These are phyloP conservation scores for Bisporella sp. DNA, from an alignment of 2,329 filamentous ascomycete genomes.

Conservation along the genomic window DNA sequence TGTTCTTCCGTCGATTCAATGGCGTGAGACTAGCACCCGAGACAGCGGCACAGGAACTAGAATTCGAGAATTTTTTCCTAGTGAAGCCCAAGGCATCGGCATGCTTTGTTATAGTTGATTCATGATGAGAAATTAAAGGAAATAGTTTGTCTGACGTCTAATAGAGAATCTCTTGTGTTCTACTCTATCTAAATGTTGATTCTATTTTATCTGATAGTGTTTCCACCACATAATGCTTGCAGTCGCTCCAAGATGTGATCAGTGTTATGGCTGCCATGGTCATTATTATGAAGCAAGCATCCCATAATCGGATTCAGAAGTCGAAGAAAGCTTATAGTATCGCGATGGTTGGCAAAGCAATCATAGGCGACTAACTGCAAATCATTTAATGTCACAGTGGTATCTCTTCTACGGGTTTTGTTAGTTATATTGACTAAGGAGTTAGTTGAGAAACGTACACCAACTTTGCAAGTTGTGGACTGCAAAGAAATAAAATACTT, in stretches of 20 bases:
- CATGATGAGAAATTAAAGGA: not conserved
- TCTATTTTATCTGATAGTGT: no score
- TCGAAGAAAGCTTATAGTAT: not conserved
- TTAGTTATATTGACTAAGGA: not conserved
- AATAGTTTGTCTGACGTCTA: not conserved
- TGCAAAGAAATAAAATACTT: not conserved
- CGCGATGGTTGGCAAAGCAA: not conserved
- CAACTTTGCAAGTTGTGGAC: not conserved
- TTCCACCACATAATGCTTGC: no score
- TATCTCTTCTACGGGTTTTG: not conserved
- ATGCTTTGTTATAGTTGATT: not conserved
- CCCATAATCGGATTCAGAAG: not conserved
- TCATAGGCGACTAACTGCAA: not conserved
- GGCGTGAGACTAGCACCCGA: slow-evolving; percentile 15
- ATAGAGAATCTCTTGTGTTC: no score
- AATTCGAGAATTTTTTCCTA: slow-evolving; percentile 2
- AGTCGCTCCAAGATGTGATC: not conserved
- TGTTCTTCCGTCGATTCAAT: slow-evolving; percentile 44
- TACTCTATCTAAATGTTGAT: no score
- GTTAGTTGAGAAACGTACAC: not conserved
- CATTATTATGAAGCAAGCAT: not conserved
- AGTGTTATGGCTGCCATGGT: not conserved
- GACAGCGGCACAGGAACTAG: not conserved
- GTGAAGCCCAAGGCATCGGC: not conserved
- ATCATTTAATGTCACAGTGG: not conserved